Base-by-base conservation (phyloP, 164 flowering plant species). In the Piper longum region DNA sequence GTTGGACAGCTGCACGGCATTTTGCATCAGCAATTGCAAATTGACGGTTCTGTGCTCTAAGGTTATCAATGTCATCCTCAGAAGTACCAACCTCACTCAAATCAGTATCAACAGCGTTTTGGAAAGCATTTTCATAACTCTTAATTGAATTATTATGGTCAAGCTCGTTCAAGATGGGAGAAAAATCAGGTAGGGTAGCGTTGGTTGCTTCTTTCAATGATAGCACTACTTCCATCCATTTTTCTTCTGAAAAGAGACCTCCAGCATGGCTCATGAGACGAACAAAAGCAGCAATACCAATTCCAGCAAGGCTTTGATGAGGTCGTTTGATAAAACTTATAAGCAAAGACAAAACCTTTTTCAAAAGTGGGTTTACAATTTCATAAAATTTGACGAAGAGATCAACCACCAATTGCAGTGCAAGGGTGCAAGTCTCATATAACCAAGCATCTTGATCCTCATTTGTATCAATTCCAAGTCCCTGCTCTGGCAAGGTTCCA, bases 381-480 rank as follows among this genome's bases (percentile, higher is more conserved):
- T 71, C 69, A 61, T 91, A 91, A 74, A 91, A 95, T 64, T 85
- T 88, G 61, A 91, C 95, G 78, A 91, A 95, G 63, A 95, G 99
- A 74, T 95, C 96, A 1, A 95, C 95, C 62, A 95, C 91, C 60
- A 95, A 71, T 76, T 95, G 96, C 19, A 95, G 95, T 61, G 99
- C 93, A 73, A 89, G 70, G 17, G 97, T 91, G 77, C 99, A 95
- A 41, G 97, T 95, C 75, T 91, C 97, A 75, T 91, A 95, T 19
- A 95, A 89, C 99, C 99, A 95, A 48, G 93, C 82, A 83, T 91
- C 99, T 75, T 87, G 89, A 77, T 91, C 95, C 61, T 91, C 97
- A 61, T 74, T 79, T 2, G 65, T 61, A 71, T 86, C 89, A 68
- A 69, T 59, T 62, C 81, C 85, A 73, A 60, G 52, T 54, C 69